Percentiles rank a stretch among this genome's conserved stretches.
phyloP scores from a whole-genome alignment of 2,329 filamentous ascomycete species.

The Diplodia sapinea region DNA sequence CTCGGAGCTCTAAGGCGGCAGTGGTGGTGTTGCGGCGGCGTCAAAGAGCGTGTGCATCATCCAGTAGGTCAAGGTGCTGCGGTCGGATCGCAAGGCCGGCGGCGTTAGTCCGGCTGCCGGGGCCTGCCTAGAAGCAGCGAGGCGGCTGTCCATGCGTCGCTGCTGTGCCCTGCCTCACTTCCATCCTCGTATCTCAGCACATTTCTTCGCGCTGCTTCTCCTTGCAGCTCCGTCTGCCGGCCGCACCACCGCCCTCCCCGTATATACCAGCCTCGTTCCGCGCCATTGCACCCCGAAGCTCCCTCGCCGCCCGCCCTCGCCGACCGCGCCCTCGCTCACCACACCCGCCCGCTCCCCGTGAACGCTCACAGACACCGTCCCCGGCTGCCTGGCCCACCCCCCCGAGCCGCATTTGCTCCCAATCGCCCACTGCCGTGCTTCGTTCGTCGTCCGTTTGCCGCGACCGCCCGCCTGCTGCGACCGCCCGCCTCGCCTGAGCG shows the following conservation, averaged over 20 bases:
- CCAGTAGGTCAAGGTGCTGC: constrained; percentile 16
- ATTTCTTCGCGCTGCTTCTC: constrained; percentile 27
- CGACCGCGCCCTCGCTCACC: constrained; percentile 20
- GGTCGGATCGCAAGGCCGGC: constrained; percentile 4
- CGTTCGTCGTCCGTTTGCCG: not conserved
- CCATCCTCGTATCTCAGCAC: constrained; percentile 29
- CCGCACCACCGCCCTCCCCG: constrained; percentile 19
- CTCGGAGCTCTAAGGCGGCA: constrained; percentile 9
- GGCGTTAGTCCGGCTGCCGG: not conserved
- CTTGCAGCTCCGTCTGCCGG: constrained; percentile 28
- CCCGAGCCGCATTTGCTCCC: constrained; percentile 1
- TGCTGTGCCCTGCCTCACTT: constrained; percentile 27
- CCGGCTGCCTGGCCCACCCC: constrained; percentile 18
- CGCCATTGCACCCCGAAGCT: constrained; percentile 21
- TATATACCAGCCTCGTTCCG: constrained; percentile 23
- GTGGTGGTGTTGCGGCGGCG: constrained; percentile 20
- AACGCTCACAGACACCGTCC: constrained; percentile 13
- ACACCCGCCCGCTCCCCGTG: constrained; percentile 19
- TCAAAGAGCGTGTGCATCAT: constrained; percentile 29
- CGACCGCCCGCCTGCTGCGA: constrained; percentile 9
- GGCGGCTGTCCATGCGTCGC: constrained; percentile 8
- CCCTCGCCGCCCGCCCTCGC: constrained; percentile 27
- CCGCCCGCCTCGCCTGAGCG: constrained; percentile 11
- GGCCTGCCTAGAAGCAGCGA: not conserved
- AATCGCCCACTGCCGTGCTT: constrained; percentile 1